These are phyloP conservation scores for Grammothele lineata DNA, from an alignment of 768 basidiomycete species.

Conservation along the genomic window DNA sequence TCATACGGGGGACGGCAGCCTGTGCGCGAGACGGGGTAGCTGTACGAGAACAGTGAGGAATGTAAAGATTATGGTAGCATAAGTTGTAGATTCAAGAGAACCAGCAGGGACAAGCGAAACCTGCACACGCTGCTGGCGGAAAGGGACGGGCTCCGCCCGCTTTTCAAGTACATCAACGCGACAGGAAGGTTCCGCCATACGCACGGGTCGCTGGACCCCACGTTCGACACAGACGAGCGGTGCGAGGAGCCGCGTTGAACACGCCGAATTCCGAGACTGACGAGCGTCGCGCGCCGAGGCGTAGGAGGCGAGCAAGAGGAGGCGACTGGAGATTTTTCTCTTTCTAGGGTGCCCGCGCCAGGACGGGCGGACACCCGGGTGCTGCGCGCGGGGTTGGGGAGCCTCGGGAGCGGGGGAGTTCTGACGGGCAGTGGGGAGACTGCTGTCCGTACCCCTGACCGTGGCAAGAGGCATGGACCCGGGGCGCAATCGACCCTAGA, in stretches of 20 bases:
- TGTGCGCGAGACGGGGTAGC: background rate
- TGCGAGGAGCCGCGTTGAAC: background rate
- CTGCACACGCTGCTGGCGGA: conserved; percentile 5
- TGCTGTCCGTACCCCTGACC: background rate
- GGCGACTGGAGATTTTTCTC: no score
- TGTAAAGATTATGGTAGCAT: background rate
- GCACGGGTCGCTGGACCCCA: background rate
- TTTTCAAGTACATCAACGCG: conserved; percentile 11
- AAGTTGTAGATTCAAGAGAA: background rate
- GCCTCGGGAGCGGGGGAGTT: background rate
- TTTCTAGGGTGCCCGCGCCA: background rate
- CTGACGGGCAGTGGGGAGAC: background rate
- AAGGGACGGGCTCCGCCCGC: background rate
- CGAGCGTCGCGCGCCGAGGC: no score
- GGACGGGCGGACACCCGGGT: background rate
- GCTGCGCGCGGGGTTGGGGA: background rate
- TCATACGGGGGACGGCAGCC: background rate
- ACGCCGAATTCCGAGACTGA: no score
- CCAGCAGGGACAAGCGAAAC: background rate
- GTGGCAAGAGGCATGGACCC: background rate
- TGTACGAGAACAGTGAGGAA: background rate
- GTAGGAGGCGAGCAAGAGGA: no score
- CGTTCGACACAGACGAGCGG: background rate
- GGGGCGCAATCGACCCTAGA: background rate
- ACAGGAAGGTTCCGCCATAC: conserved; percentile 4